Percentiles rank a stretch among this genome's conserved stretches.
phyloP scores from a whole-genome alignment of 495 filamentous ascomycete genomes.

The Neurospora africana region DNA sequence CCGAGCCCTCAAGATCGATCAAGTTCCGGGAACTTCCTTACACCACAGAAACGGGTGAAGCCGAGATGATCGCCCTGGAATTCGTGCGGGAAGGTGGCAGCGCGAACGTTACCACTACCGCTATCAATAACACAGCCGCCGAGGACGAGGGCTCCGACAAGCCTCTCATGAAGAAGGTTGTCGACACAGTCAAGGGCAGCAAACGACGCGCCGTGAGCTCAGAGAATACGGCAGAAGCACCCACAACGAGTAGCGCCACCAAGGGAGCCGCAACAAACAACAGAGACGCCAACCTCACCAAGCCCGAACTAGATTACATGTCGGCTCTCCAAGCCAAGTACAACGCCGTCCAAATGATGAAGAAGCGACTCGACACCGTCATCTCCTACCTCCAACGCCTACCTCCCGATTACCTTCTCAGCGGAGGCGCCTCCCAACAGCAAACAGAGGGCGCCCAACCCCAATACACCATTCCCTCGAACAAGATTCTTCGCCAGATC shows the following conservation, averaged over 20 bases:
- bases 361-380: constrained; percentile 72
- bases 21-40: constrained; percentile 79
- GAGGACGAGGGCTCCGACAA: constrained; percentile 24
- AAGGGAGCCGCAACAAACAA: constrained; percentile 23
- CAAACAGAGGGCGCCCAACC: constrained; percentile 23
- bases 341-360: constrained; percentile 87
- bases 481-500: constrained; percentile 54
- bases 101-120: constrained; percentile 59
- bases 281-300: constrained; percentile 44
- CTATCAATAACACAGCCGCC: constrained; percentile 1
- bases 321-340: constrained; percentile 66
- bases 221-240: constrained; percentile 20
- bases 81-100: constrained; percentile 68
- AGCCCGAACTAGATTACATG: constrained; percentile 68
- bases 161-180: constrained; percentile 20
- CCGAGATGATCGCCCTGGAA: constrained; percentile 95
- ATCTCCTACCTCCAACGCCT: constrained; percentile 68
- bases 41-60: constrained; percentile 82
- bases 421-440: constrained; percentile 23
- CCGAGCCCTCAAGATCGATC: constrained; percentile 39
- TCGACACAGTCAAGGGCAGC: constrained; percentile 32
- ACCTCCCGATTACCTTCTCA: constrained; percentile 49
- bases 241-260: constrained; percentile 8
- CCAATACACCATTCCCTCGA: constrained; percentile 44
- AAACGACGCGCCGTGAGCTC: constrained; percentile 32